phyloP scores from a whole-genome alignment of 2,329 filamentous ascomycete genomes.

The Bipolaris cookei region DNA sequence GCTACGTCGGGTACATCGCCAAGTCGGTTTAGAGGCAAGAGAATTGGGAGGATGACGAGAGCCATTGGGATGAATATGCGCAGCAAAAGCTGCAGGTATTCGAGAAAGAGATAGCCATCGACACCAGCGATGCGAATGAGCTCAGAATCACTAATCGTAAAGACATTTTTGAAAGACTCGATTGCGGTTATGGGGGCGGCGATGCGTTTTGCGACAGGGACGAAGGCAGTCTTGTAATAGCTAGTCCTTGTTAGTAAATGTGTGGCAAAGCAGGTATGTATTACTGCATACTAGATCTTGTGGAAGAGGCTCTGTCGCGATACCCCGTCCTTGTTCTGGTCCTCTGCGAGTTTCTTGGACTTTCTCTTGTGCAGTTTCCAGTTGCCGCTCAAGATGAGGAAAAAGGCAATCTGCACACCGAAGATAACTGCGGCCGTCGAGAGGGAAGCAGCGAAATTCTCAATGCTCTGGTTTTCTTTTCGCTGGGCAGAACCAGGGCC shows the following conservation, averaged over 20 bases:
- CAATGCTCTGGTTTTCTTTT: slow-evolving; percentile 43
- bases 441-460: slow-evolving; percentile 48
- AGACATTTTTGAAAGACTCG: slow-evolving; percentile 57
- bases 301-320: slow-evolving; percentile 46
- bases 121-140: slow-evolving; percentile 95
- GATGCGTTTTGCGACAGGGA: slow-evolving; percentile 45
- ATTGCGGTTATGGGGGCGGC: slow-evolving; percentile 44
- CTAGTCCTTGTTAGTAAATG: slow-evolving; percentile 31
- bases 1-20: slow-evolving; percentile 64
- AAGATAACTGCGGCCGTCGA: slow-evolving; percentile 47
- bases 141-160: slow-evolving; percentile 75
- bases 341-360: slow-evolving; percentile 21
- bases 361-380: slow-evolving; percentile 40
- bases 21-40: slow-evolving; percentile 83
- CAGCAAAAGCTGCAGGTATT: slow-evolving; percentile 83
- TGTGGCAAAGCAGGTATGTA: neutral
- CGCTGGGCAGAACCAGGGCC: slow-evolving; percentile 21
- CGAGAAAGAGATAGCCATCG: slow-evolving; percentile 96
- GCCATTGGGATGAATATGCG: slow-evolving; percentile 91
- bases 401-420: slow-evolving; percentile 42
- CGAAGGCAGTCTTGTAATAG: slow-evolving; percentile 49
- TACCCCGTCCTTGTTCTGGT: slow-evolving; percentile 23
- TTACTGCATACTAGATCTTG: slow-evolving; percentile 45
- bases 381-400: slow-evolving; percentile 48
- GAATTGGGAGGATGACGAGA: slow-evolving; percentile 77